Percentiles rank a stretch among this genome's conserved stretches.
Conservation (phyloP, 2,329 filamentous ascomycete genomes). For the Sporothrix globosa region DNA sequence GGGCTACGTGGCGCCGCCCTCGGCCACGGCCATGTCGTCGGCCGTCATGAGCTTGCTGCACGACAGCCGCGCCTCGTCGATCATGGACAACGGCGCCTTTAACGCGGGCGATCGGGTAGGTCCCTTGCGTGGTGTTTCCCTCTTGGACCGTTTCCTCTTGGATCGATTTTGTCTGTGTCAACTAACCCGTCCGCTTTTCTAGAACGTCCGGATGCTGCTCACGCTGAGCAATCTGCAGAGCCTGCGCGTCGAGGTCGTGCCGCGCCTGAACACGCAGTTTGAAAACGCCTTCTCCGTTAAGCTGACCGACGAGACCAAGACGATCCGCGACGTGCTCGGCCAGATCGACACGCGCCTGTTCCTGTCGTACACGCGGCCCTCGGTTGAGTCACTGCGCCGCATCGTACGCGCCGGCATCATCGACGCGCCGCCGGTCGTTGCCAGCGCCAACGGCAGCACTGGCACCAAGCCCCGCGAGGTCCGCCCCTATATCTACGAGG, state of each 20-base stretch:
- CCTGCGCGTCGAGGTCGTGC: constrained; percentile 79
- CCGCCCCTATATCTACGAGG: constrained; percentile 85
- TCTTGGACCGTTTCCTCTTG: too few relatives aligned
- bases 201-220: constrained; percentile 91
- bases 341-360: constrained; percentile 93
- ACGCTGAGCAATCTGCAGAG: constrained; percentile 90
- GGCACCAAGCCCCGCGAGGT: constrained; percentile 68
- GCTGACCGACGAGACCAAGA: constrained; percentile 89
- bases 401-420: constrained; percentile 75
- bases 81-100: constrained; percentile 52
- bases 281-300: constrained; percentile 94
- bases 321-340: constrained; percentile 83
- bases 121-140: constrained; percentile 18
- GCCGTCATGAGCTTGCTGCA: constrained; percentile 30
- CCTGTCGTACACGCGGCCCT: constrained; percentile 84
- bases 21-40: constrained; percentile 27
- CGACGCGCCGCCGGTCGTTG: constrained; percentile 47
- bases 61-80: constrained; percentile 41
- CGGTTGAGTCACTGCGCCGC: constrained; percentile 66
- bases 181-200: not conserved
- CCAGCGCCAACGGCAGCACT: constrained; percentile 58
- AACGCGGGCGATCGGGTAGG: constrained; percentile 62
- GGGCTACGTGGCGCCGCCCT: constrained; percentile 40
- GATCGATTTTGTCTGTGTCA: not conserved
- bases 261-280: constrained; percentile 86